These are phyloP conservation scores for Leccinum arenicola DNA, from an alignment of 768 basidiomycete species.

Conservation along the genomic window DNA sequence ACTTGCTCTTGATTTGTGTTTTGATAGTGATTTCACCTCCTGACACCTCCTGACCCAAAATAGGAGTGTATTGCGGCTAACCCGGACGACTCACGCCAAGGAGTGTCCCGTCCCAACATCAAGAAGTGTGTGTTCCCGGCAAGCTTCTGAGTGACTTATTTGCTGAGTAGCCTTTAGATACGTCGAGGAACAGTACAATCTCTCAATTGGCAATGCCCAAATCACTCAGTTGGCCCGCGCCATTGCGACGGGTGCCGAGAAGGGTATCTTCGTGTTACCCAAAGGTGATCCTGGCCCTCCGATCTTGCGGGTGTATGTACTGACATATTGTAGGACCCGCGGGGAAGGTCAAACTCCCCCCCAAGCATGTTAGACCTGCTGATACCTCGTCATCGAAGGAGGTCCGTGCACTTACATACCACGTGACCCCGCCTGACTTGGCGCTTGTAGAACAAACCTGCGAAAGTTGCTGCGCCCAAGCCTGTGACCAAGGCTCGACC, in stretches of 20 bases:
- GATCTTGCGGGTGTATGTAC: background rate
- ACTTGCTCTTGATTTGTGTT: slow-evolving; percentile 10
- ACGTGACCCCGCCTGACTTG: slow-evolving; percentile 22
- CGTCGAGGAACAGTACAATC: slow-evolving; percentile 79
- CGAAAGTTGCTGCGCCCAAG: slow-evolving; percentile 32
- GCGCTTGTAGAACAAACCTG: slow-evolving; percentile 26
- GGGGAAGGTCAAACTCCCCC: slow-evolving; percentile 66
- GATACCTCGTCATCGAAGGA: slow-evolving; percentile 56
- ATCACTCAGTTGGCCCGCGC: slow-evolving; percentile 76
- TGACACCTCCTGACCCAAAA: slow-evolving; percentile 21
- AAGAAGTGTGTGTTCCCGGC: slow-evolving; percentile 68
- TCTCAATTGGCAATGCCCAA: slow-evolving; percentile 79
- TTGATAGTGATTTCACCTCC: slow-evolving; percentile 14
- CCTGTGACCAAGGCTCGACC: slow-evolving; percentile 22
- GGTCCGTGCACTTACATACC: slow-evolving; percentile 37
- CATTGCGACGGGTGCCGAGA: slow-evolving; percentile 78
- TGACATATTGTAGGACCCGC: slow-evolving; percentile 35
- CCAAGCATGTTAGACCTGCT: slow-evolving; percentile 50
- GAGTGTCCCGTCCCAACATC: slow-evolving; percentile 88
- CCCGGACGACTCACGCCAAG: slow-evolving; percentile 73
- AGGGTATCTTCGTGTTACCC: slow-evolving; percentile 79
- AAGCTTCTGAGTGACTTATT: slow-evolving; percentile 10
- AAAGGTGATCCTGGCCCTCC: slow-evolving; percentile 56
- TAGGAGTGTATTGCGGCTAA: slow-evolving; percentile 81
- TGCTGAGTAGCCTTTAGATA: slow-evolving; percentile 48